phyloP scores from a whole-genome alignment of 441 rosid species.

The Gossypium lobatum region DNA sequence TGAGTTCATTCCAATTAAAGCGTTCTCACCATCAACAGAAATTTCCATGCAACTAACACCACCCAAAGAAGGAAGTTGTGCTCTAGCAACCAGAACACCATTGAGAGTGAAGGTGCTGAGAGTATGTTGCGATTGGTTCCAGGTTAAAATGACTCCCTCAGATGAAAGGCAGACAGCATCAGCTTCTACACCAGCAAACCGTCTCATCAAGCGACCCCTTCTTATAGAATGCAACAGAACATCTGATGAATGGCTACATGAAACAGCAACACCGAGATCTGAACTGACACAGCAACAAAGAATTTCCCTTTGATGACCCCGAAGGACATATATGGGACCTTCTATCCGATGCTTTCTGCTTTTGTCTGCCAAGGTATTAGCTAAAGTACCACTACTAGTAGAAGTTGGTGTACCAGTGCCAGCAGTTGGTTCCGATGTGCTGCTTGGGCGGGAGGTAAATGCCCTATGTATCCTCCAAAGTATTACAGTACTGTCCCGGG shows the following conservation, averaged over 20 bases:
- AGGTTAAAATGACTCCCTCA: conserved; percentile 74
- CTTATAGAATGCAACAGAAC: conserved; percentile 78
- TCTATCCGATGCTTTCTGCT: conserved; percentile 64
- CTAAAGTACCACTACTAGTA: conserved; percentile 36
- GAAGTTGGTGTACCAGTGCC: conserved; percentile 43
- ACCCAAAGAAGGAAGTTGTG: conserved; percentile 62
- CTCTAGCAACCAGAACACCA: conserved; percentile 60
- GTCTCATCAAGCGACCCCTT: conserved; percentile 84
- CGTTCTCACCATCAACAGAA: conserved; percentile 72
- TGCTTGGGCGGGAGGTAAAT: conserved; percentile 43
- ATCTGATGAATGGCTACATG: conserved; percentile 65
- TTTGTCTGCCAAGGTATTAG: conserved; percentile 53
- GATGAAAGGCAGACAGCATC: conserved; percentile 79
- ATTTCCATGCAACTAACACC: conserved; percentile 80
- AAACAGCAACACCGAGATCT: conserved; percentile 80
- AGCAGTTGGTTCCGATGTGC: conserved; percentile 48
- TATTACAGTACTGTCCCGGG: conserved; percentile 75
- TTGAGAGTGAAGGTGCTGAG: conserved; percentile 74
- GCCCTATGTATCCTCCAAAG: conserved; percentile 86
- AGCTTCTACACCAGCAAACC: conserved; percentile 73
- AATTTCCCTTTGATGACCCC: conserved; percentile 78
- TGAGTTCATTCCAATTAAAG: conserved; percentile 71
- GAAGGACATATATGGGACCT: conserved; percentile 92
- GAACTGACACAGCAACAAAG: conserved; percentile 81
- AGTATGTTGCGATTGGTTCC: conserved; percentile 56